Conservation (phyloP, 1,284 basidiomycete species). For the Sporisorium exsertum region DNA sequence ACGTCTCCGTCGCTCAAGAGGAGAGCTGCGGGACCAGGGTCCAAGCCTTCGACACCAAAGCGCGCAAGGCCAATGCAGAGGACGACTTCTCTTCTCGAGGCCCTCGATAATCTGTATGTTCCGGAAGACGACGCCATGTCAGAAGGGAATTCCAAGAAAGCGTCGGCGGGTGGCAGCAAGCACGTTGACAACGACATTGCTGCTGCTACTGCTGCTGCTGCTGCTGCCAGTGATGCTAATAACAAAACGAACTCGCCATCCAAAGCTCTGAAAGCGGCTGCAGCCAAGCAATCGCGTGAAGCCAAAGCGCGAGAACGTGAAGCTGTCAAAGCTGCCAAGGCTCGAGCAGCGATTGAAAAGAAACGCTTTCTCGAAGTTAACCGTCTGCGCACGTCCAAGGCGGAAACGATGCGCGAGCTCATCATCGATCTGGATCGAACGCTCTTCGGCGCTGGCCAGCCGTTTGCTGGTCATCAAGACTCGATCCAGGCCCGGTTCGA, state of each 20-base stretch:
- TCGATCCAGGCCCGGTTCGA: slow-evolving; percentile 28
- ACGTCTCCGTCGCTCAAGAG: slow-evolving; percentile 16
- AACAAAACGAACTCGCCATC: background rate
- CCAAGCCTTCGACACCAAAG: slow-evolving; percentile 13
- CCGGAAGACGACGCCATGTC: slow-evolving; percentile 3
- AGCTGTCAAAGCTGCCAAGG: slow-evolving; percentile 33
- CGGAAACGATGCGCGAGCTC: slow-evolving; percentile 51
- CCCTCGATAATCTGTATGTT: slow-evolving; percentile 33
- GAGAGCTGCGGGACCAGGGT: background rate
- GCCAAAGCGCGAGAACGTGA: slow-evolving; percentile 37
- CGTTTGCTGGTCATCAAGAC: slow-evolving; percentile 11
- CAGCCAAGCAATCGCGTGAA: slow-evolving; percentile 25
- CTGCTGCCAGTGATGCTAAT: background rate
- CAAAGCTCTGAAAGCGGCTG: slow-evolving; percentile 16
- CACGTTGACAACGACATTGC: too few relatives aligned
- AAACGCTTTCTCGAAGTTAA: slow-evolving; percentile 50
- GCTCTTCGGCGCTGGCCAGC: slow-evolving; percentile 30
- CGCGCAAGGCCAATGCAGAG: slow-evolving; percentile 6
- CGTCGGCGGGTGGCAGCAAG: background rate
- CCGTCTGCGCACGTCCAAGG: slow-evolving; percentile 41
- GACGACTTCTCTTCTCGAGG: slow-evolving; percentile 33
- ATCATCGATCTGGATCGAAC: slow-evolving; percentile 44
- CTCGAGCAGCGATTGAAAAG: slow-evolving; percentile 21
- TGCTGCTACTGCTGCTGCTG: background rate
- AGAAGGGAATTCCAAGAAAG: background rate